A percentile compares a stretch with the other conserved stretches of the same genome.
phyloP scores from a whole-genome alignment of 352 stramenopile species.

The Peronosclerospora sorghi region DNA sequence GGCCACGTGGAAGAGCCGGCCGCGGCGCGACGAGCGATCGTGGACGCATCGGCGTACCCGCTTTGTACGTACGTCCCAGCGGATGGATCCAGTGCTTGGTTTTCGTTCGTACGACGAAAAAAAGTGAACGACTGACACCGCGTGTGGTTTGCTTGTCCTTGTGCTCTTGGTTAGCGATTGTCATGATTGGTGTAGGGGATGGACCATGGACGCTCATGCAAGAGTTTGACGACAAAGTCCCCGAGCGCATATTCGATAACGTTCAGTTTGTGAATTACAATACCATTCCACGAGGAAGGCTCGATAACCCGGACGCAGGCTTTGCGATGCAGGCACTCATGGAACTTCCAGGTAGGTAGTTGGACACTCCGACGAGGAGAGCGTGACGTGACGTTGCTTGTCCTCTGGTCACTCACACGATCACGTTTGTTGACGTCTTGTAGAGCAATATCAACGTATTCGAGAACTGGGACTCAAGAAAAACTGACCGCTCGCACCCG shows the following conservation, averaged over 20 bases:
- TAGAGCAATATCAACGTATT: too few relatives aligned
- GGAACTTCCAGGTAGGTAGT: slow-evolving; percentile 39
- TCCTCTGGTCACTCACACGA: too few relatives aligned
- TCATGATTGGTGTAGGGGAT: slow-evolving; percentile 65
- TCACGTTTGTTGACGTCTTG: too few relatives aligned
- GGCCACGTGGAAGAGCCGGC: slow-evolving; percentile 61
- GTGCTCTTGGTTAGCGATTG: slow-evolving; percentile 20
- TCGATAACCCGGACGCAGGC: slow-evolving; percentile 28
- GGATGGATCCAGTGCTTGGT: too few relatives aligned
- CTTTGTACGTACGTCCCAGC: slow-evolving; percentile 72
- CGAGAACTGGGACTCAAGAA: too few relatives aligned
- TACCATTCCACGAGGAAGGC: slow-evolving; percentile 25
- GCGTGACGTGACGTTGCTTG: too few relatives aligned
- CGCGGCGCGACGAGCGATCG: slow-evolving; percentile 43
- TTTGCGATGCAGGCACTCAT: slow-evolving; percentile 37
- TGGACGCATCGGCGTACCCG: slow-evolving; percentile 56
- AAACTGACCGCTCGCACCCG: too few relatives aligned
- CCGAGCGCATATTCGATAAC: slow-evolving; percentile 63
- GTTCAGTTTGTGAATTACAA: slow-evolving; percentile 83
- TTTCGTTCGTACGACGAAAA: too few relatives aligned
- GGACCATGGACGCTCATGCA: slow-evolving; percentile 70
- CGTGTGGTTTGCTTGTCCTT: neutral
- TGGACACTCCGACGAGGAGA: too few relatives aligned
- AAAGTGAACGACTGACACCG: too few relatives aligned
- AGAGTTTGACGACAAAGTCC: slow-evolving; percentile 64